These are phyloP conservation scores for Hydrangea macrophylla DNA, from an alignment of 148 eudicot genomes.

Conservation along the genomic window DNA sequence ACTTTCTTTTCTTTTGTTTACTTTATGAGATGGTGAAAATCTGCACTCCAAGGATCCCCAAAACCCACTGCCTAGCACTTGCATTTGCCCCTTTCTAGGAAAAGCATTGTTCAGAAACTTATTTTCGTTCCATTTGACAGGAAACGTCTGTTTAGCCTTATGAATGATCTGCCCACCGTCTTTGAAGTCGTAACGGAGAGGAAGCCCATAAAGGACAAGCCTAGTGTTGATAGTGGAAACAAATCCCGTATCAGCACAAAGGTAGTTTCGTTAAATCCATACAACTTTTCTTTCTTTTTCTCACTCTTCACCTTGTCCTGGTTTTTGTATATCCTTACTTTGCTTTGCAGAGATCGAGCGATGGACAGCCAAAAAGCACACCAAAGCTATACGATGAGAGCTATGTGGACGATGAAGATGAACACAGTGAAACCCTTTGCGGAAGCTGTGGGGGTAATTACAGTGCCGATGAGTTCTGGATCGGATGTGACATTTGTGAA, in stretches of 20 bases:
- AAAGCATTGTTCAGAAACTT: neutral
- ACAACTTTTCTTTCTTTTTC: neutral
- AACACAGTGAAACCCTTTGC: constrained; percentile 40
- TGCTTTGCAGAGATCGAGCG: constrained; percentile 34
- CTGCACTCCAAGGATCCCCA: no score
- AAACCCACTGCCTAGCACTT: neutral
- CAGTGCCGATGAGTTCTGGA: constrained; percentile 48
- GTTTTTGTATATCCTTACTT: neutral
- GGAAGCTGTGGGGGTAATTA: constrained; percentile 48
- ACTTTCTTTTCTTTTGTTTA: no score
- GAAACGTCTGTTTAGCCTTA: constrained; percentile 55
- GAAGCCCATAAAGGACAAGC: constrained; percentile 48
- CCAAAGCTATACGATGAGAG: constrained; percentile 26
- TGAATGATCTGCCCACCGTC: constrained; percentile 54
- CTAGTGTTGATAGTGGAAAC: constrained; percentile 44
- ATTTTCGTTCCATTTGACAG: constrained; percentile 16
- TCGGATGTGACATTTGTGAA: constrained; percentile 49
- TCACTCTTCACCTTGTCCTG: neutral
- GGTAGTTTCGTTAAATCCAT: constrained; percentile 19
- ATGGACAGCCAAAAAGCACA: constrained; percentile 30
- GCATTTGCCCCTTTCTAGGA: no score
- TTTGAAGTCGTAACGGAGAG: constrained; percentile 53
- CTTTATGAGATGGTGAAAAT: no score
- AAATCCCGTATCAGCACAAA: constrained; percentile 40
- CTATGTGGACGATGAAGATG: constrained; percentile 41